Evolutionary conservation across 306 rosid species (phyloP).

Genomic region (Vicia sativa): DNA sequence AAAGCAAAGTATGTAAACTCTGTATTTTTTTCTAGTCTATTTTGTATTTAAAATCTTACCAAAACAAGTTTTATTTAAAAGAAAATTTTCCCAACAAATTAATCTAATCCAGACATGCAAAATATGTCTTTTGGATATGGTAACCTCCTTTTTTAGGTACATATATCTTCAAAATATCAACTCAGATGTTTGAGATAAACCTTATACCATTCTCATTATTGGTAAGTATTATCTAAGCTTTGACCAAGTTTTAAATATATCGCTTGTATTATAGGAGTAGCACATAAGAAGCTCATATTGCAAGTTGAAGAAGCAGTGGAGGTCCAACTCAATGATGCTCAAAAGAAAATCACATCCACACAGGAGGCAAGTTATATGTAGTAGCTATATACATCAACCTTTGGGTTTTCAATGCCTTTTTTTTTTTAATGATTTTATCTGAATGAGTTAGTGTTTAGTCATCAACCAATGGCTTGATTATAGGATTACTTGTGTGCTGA

Average conservation of each 20-base stretch:
- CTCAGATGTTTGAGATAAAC: constrained; percentile 16
- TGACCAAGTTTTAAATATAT: constrained; percentile 26
- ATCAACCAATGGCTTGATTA: constrained; percentile 32
- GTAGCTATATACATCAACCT: not conserved
- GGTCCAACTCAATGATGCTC: constrained; percentile 68
- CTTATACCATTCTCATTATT: constrained; percentile 20
- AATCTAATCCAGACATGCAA: constrained; percentile 6
- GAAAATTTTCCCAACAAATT: not conserved
- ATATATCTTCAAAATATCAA: constrained; percentile 31
- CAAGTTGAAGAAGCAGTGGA: constrained; percentile 78
- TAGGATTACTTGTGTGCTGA: constrained; percentile 14
- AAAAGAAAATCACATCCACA: constrained; percentile 64
- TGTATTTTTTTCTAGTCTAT: not conserved
- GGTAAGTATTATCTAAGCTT: constrained; percentile 23
- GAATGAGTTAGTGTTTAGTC: constrained; percentile 32
- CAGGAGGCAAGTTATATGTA: constrained; percentile 64
- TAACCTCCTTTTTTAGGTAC: not conserved
- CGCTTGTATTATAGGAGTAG: constrained; percentile 60
- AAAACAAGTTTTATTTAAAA: not conserved
- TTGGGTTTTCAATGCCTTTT: constrained; percentile 28
- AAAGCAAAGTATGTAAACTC: constrained; percentile 67
- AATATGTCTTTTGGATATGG: constrained; percentile 25
- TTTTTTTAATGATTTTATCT: constrained; percentile 31
- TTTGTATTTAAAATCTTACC: constrained; percentile 3
- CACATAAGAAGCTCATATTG: constrained; percentile 68